These are phyloP conservation scores for Conoideocrella luteorostrata DNA, from an alignment of 2,329 filamentous ascomycete genomes.

Conservation along the genomic window DNA sequence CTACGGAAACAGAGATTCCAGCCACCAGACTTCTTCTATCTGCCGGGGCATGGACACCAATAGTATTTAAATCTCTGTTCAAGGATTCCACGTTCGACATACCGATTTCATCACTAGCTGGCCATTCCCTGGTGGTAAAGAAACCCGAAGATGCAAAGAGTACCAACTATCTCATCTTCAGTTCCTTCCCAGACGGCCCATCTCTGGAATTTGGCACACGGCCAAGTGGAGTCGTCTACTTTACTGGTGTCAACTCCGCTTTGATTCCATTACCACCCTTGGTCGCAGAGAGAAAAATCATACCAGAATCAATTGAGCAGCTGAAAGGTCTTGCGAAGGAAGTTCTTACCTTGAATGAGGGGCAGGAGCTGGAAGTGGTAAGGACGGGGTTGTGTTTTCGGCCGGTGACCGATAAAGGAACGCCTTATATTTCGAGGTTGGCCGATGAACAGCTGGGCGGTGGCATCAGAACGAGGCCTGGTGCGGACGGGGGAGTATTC, in stretches of 20 bases:
- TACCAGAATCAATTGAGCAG: slow-evolving; percentile 33
- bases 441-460: slow-evolving; percentile 48
- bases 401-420: slow-evolving; percentile 58
- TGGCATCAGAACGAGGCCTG: slow-evolving; percentile 33
- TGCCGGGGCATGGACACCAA: slow-evolving; percentile 65
- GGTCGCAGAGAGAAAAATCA: slow-evolving; percentile 14
- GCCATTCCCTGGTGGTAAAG: slow-evolving; percentile 64
- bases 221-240: slow-evolving; percentile 60
- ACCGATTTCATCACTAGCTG: slow-evolving; percentile 51
- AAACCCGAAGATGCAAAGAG: slow-evolving; percentile 42
- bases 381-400: slow-evolving; percentile 66
- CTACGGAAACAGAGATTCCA: slow-evolving; percentile 45
- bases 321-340: slow-evolving; percentile 42
- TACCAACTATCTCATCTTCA: slow-evolving; percentile 63
- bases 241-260: slow-evolving; percentile 64
- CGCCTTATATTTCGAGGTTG: slow-evolving; percentile 56
- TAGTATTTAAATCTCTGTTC: slow-evolving; percentile 61
- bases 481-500: slow-evolving; percentile 56
- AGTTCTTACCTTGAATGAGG: slow-evolving; percentile 38
- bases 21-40: slow-evolving; percentile 61
- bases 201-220: slow-evolving; percentile 68
- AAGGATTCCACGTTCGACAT: slow-evolving; percentile 44
- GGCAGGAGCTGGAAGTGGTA: slow-evolving; percentile 51
- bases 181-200: slow-evolving; percentile 50
- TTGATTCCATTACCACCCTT: slow-evolving; percentile 51